Evolutionary conservation across 1,284 basidiomycete genomes (phyloP), one percentile per base, ranked within the genome.

Genomic region (Melampsora americana): DNA sequence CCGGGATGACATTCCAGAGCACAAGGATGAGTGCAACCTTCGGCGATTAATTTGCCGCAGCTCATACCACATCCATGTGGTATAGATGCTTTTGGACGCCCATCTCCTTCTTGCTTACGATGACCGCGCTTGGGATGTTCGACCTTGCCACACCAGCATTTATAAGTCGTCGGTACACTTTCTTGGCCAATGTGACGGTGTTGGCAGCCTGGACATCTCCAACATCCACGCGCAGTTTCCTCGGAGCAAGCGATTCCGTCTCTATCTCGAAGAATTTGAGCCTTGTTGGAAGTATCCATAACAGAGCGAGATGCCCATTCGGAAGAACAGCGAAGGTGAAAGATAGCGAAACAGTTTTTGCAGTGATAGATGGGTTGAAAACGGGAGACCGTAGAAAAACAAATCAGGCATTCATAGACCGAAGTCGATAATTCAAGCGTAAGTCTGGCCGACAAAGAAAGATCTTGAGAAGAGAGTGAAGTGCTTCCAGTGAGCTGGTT

Each of bases 231-330:
- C n/a, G 56, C 46, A 11, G 72, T 26, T n/a, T 74, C 72, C 30
- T 66, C 50, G 7, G 64, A 60, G 50, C 35, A 60, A 14, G 64
- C 50, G 30, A 74, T 74, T 7, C 64, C 50, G 66, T 74, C 72
- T n/a, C 72, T 64, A 74, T 74, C 72, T 26, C 64, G 64, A 5
- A 74, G 56, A 28, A 67, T 53, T 20, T 23, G 28, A 18, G 72
- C 72, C 48, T 32, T 42, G 6, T 42, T 48, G 23, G 72, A 67
- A 2, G 72, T 44, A 53, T 74, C 64, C 16, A 64, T 14, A n/a
- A 74, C 35, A 5, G 72, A 74, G 28, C 72, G 30, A n/a, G 72
- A 60, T 18, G 72, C 72, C 72, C 72, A 74, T 50, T 74, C 56
- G 20, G 65, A 59, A 28, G 65, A 56, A 39, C 72, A 74, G 6